Base-by-base conservation (phyloP, 1,284 basidiomycete species). In the Malassezia obtusa region DNA sequence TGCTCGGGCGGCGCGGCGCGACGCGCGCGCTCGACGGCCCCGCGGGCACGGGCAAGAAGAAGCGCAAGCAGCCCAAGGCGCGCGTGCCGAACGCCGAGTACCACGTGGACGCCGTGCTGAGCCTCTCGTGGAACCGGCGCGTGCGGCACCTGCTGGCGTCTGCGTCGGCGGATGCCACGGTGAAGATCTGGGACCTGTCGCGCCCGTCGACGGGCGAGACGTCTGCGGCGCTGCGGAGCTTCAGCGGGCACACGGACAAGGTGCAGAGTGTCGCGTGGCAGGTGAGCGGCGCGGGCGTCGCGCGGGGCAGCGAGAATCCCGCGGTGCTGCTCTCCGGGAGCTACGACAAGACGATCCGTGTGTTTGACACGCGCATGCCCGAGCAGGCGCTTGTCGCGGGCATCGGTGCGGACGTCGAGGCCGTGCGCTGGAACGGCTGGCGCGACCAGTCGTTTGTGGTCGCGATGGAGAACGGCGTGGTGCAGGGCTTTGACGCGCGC, bases 251-350 rank as follows among this genome's bases (percentile, higher is more conserved):
- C 76, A 85, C 83, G 66, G 91, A 95, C 76, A 96, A 95, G 78
- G 88, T 98, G n/a, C 91, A 96, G 76, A 84, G 86, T 4, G 89
- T 98, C 3, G 86, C 92, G 69, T 99, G 94, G 94, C 94, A 94
- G 74, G 62, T 59, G 26, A 56, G 59, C 31, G 63, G 61, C 15
- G 40, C 54, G 1, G 62, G 62, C 2, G 25, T 49, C 21, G 28
- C 57, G 4, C 15, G 43, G 1, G 61, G 60, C 19, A 28, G 57
- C 6, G 57, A 52, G 22, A 64, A 89, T 49, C 87, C 91, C 25
- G 86, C 84, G 11, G 87, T 92, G 32, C 78, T 98, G 33, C 77
- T 98, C 56, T 92, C 87, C 3, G 94, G 91, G 15, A 86, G 87
- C 58, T 96, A 88, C 71, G 94, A 98, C 77, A 82, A 89, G 45